These are phyloP conservation scores for Linanthus parryae DNA, from an alignment of 148 eudicot species.

Conservation along the genomic window DNA sequence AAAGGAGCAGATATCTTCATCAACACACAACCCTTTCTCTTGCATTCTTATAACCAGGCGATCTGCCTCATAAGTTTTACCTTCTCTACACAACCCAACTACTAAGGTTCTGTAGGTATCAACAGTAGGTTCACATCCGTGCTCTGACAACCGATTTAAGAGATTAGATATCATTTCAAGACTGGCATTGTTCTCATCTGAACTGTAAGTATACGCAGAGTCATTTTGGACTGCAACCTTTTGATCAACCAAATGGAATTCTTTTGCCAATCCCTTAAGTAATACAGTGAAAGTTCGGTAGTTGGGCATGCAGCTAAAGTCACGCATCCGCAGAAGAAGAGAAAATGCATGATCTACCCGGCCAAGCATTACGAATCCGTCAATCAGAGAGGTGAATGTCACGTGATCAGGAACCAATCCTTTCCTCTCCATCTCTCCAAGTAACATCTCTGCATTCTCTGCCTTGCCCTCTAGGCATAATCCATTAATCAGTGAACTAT, in stretches of 20 bases:
- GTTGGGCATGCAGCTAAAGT: slow-evolving; percentile 43
- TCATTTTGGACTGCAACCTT: slow-evolving; percentile 44
- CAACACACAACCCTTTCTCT: slow-evolving; percentile 40
- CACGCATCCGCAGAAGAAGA: slow-evolving; percentile 41
- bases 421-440: slow-evolving; percentile 46
- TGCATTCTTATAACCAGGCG: slow-evolving; percentile 44
- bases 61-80: slow-evolving; percentile 49
- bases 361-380: slow-evolving; percentile 53
- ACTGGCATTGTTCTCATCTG: slow-evolving; percentile 21
- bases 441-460: slow-evolving; percentile 49
- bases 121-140: slow-evolving; percentile 48
- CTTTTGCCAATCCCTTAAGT: slow-evolving; percentile 53
- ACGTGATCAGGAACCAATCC: slow-evolving; percentile 59
- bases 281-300: slow-evolving; percentile 24
- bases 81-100: slow-evolving; percentile 43
- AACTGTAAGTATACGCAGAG: slow-evolving; percentile 19
- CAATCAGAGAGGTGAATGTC: slow-evolving; percentile 57
- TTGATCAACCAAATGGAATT: slow-evolving; percentile 26
- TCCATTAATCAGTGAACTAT: slow-evolving; percentile 59
- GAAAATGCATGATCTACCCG: slow-evolving; percentile 60
- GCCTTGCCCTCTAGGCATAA: slow-evolving; percentile 53
- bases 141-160: slow-evolving; percentile 45
- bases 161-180: slow-evolving; percentile 26
- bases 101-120: slow-evolving; percentile 49
- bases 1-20: slow-evolving; percentile 30